A percentile compares a stretch with the other conserved stretches of the same genome.
Conservation (phyloP, 129 eudicot species). For the Rutidosis leptorrhynchoides region DNA sequence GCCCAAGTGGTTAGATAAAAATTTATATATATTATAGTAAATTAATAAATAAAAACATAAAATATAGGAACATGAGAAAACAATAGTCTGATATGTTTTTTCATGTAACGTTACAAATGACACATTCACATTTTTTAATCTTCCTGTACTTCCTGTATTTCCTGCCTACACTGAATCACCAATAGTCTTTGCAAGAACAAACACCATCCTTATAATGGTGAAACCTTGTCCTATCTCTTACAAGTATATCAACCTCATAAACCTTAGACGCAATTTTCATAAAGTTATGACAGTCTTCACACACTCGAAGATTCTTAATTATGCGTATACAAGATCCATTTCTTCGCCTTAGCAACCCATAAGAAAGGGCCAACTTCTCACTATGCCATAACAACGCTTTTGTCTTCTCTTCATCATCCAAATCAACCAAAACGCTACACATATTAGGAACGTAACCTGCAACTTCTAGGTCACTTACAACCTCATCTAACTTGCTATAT, state of each 20-base stretch:
- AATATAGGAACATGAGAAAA: too few relatives aligned
- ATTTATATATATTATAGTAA: too few relatives aligned
- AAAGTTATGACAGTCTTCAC: slow-evolving; percentile 73
- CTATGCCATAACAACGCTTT: slow-evolving; percentile 66
- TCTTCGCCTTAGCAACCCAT: slow-evolving; percentile 41
- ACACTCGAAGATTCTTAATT: slow-evolving; percentile 72
- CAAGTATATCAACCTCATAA: slow-evolving; percentile 42
- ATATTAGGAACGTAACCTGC: slow-evolving; percentile 61
- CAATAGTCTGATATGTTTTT: too few relatives aligned
- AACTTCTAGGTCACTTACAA: slow-evolving; percentile 46
- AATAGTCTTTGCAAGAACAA: slow-evolving; percentile 77
- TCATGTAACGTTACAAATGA: too few relatives aligned
- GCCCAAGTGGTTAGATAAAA: too few relatives aligned
- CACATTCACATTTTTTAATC: not conserved
- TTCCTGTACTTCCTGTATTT: not conserved
- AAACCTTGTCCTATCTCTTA: slow-evolving; percentile 71
- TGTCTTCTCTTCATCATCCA: slow-evolving; percentile 60
- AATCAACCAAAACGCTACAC: slow-evolving; percentile 50
- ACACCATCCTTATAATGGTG: slow-evolving; percentile 58
- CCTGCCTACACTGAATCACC: slow-evolving; percentile 30
- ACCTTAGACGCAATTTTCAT: slow-evolving; percentile 63
- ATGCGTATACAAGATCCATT: slow-evolving; percentile 49
- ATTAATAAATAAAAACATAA: too few relatives aligned
- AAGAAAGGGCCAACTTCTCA: slow-evolving; percentile 64
- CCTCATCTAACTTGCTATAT: slow-evolving; percentile 54